Evolutionary conservation across 2,329 filamentous ascomycete species (phyloP), one percentile per base, ranked within the genome.

Genomic region (Venturia pyrina): DNA sequence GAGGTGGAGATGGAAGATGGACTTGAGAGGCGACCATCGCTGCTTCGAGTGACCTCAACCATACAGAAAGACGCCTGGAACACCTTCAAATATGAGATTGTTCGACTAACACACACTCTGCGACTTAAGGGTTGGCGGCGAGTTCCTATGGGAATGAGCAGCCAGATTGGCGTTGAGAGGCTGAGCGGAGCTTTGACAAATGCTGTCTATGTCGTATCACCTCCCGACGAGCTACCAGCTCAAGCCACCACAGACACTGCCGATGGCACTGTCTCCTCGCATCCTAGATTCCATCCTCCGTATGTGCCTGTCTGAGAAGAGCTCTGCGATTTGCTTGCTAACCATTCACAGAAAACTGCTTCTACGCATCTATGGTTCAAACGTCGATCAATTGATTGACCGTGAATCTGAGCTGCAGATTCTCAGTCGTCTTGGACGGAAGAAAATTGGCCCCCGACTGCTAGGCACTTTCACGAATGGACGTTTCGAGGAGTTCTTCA

Each of bases 351-450:
- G 65, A 3, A 96, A 96, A 75, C 81, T 99, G 1, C 82, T 99
- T 0, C 82, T 99, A 21, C 89, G 95, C 48, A 89, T 99, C 67
- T 99, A 99, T 71, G 95, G 95, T 0, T 92, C 93, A 0, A 91
- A 98, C 72, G 93, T 96, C 2, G 93, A 96, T 73, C 91, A 98
- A 75, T 83, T 99, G 56, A 99, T 99, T 71, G 93, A 99, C 74
- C 86, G 95, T 67, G 90, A 97, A 66, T 89, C 89, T 32, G 95
- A 99, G 75, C 81, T 99, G 19, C 86, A 87, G 67, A 95, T 98
- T 62, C 82, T 99, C 21, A 86, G 89, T 67, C 88, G 95, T 53
- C 83, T 99, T 41, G 91, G 90, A 2, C 87, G 90, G 65, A 96
- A 97, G 81, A 92, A 89, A 71, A 99, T 99, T 69, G 95, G 95